phyloP scores from a whole-genome alignment of 352 stramenopile genomes.

The Phytophthora multivora region DNA sequence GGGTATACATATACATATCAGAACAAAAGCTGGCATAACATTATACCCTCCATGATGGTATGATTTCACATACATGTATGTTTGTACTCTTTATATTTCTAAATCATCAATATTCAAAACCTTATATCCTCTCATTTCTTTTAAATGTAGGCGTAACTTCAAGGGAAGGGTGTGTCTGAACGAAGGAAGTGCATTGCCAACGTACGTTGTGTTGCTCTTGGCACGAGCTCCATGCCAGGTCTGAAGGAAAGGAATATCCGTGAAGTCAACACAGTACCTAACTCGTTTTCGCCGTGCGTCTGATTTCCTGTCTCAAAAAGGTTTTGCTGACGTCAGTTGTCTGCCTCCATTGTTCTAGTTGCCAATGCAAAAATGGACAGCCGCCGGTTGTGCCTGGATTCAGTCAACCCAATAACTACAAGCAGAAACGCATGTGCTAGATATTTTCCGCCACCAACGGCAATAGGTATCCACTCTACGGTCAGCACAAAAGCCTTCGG shows the following conservation, averaged over 20 bases:
- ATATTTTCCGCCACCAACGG: neutral
- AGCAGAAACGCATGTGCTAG: neutral
- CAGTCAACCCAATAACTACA: neutral
- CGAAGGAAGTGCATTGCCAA: too few relatives aligned
- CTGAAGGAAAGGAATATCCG: neutral
- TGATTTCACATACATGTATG: too few relatives aligned
- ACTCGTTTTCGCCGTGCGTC: slow-evolving; percentile 14
- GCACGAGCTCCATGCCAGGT: too few relatives aligned
- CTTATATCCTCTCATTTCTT: too few relatives aligned
- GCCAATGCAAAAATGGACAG: neutral
- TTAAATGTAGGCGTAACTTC: too few relatives aligned
- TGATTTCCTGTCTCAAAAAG: slow-evolving; percentile 33
- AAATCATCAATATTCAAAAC: too few relatives aligned
- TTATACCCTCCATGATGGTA: neutral
- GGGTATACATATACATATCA: neutral
- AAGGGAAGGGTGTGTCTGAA: too few relatives aligned
- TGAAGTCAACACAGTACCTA: neutral
- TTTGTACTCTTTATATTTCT: too few relatives aligned
- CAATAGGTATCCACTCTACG: neutral
- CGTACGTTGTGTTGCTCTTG: too few relatives aligned
- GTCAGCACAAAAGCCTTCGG: neutral
- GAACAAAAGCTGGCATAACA: too few relatives aligned
- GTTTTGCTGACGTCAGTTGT: slow-evolving; percentile 11
- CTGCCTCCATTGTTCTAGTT: too few relatives aligned
- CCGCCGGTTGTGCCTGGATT: slow-evolving; percentile 5